Conservation (phyloP, 1,284 basidiomycete genomes). For the Phlebopus sp. region DNA sequence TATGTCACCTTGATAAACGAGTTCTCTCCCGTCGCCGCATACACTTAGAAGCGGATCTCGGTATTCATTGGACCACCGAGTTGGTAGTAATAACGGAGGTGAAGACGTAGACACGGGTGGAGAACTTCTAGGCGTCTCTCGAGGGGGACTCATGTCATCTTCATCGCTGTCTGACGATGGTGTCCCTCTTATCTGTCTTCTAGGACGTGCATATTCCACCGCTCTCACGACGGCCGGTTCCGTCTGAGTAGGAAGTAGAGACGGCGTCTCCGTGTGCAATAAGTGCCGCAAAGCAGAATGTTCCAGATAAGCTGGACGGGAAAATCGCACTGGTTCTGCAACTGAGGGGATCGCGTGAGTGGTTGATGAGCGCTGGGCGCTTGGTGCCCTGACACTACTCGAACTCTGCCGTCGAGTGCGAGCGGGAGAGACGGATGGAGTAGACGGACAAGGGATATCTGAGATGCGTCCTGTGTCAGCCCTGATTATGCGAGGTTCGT, state of each 20-base stretch:
- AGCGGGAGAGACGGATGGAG: constrained; percentile 36
- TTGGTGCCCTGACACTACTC: constrained; percentile 35
- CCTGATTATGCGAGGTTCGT: constrained; percentile 67
- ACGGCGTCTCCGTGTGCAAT: constrained; percentile 58
- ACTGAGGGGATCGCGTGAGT: constrained; percentile 13
- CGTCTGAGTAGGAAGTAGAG: constrained; percentile 37
- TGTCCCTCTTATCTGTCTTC: constrained; percentile 27
- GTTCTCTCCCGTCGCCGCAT: constrained; percentile 66
- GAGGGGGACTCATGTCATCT: constrained; percentile 54
- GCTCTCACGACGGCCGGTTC: constrained; percentile 29
- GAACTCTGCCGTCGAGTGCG: constrained; percentile 47
- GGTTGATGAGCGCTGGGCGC: constrained; percentile 27
- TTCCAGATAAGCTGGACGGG: constrained; percentile 69
- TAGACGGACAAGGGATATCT: constrained; percentile 38
- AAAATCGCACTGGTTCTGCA: constrained; percentile 41
- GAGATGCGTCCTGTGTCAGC: constrained; percentile 39
- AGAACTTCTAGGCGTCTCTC: constrained; percentile 30
- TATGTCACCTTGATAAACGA: constrained; percentile 58
- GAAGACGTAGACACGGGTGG: constrained; percentile 29
- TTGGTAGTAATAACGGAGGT: constrained; percentile 62
- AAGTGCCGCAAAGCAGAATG: constrained; percentile 68
- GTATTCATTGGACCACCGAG: constrained; percentile 72
- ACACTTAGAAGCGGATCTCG: constrained; percentile 59
- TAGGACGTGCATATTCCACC: constrained; percentile 12
- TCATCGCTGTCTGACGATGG: constrained; percentile 57